A percentile compares a stretch with the other conserved stretches of the same genome.
These are phyloP conservation scores for Alternaria tenuissima DNA, from an alignment of 2,329 filamentous ascomycete genomes.

Conservation along the genomic window DNA sequence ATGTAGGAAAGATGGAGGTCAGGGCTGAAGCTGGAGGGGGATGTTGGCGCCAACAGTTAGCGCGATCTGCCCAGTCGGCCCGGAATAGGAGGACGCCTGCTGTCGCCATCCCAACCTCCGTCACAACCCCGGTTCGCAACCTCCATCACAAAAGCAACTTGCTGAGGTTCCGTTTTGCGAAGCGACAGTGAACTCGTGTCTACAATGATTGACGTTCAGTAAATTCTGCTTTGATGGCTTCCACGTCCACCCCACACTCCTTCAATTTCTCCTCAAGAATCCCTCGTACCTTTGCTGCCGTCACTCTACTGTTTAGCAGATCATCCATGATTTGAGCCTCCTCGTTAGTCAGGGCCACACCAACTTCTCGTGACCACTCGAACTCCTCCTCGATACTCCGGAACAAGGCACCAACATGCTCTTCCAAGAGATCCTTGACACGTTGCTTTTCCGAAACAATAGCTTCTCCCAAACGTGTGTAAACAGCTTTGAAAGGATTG, in stretches of 20 bases:
- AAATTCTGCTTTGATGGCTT: neutral
- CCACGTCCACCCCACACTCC: neutral
- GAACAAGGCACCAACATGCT: too few species aligned
- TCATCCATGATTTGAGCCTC: too few species aligned
- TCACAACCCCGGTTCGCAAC: neutral
- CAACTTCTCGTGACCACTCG: too few species aligned
- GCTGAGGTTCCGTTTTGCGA: neutral
- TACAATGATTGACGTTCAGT: neutral
- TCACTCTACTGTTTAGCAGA: too few species aligned
- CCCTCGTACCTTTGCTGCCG: too few species aligned
- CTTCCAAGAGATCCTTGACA: too few species aligned
- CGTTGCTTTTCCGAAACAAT: too few species aligned
- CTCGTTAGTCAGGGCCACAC: too few species aligned
- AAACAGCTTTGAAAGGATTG: too few species aligned
- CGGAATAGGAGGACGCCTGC: neutral
- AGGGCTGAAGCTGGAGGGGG: neutral
- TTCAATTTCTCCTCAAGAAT: neutral
- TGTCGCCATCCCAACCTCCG: neutral
- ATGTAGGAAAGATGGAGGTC: neutral
- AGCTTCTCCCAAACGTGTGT: too few species aligned
- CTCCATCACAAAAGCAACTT: neutral
- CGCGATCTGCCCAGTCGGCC: neutral
- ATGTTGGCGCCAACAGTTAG: neutral
- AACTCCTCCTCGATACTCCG: too few species aligned
- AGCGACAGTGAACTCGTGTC: too few species aligned